phyloP scores from a whole-genome alignment of 148 eudicot species.

The Cornus suecica region DNA sequence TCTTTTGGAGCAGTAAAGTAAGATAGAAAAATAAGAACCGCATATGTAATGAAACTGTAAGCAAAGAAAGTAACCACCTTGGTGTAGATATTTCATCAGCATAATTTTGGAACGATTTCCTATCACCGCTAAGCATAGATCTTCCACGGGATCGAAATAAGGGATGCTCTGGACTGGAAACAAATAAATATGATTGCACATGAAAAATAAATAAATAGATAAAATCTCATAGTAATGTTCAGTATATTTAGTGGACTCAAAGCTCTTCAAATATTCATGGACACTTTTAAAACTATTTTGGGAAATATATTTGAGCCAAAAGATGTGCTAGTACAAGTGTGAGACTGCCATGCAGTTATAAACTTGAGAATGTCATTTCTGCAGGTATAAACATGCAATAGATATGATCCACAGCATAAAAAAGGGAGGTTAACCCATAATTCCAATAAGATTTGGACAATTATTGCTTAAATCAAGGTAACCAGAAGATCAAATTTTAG shows the following conservation, averaged over 20 bases:
- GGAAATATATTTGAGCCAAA: background rate
- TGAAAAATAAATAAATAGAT: background rate
- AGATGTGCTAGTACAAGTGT: background rate
- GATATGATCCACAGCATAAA: too few species aligned
- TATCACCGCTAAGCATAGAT: slow-evolving; percentile 92
- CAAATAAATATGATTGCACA: slow-evolving; percentile 1
- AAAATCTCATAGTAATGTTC: background rate
- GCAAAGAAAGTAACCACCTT: slow-evolving; percentile 44
- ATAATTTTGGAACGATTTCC: slow-evolving; percentile 60
- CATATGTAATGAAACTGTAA: background rate
- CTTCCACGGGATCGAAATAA: slow-evolving; percentile 73
- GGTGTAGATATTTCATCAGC: slow-evolving; percentile 64
- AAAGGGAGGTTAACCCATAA: too few species aligned
- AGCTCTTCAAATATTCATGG: background rate
- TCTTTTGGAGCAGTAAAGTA: too few species aligned
- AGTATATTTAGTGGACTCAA: background rate
- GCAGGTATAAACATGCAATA: too few species aligned
- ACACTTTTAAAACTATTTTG: background rate
- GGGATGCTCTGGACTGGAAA: slow-evolving; percentile 96
- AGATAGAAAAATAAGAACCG: background rate
- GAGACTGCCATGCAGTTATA: too few species aligned
- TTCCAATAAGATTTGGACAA: too few species aligned
- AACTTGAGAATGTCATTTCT: too few species aligned
- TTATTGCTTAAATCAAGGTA: too few species aligned
- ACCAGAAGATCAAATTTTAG: too few species aligned